Evolutionary conservation across 2,329 filamentous ascomycete species (phyloP).

Genomic region (Neonectria punicea): DNA sequence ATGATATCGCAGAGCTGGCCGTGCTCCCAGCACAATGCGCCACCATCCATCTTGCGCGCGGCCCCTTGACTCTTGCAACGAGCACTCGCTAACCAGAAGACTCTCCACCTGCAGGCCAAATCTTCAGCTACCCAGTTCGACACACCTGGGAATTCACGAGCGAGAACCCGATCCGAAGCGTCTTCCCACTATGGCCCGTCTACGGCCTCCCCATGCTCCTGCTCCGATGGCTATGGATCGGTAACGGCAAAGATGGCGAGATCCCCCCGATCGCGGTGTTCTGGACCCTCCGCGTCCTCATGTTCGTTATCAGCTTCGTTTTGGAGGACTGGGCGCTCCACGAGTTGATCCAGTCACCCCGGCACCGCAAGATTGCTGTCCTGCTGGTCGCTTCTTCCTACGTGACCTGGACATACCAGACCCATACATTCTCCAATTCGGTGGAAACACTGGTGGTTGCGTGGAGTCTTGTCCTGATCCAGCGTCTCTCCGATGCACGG

Average conservation of each 20-base stretch:
- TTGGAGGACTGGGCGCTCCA: constrained; percentile 97
- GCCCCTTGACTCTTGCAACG: neutral
- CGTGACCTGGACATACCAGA: constrained; percentile 98
- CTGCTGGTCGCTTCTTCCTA: constrained; percentile 94
- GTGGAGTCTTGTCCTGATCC: constrained; percentile 93
- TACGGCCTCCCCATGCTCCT: constrained; percentile 95
- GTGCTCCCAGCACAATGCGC: neutral
- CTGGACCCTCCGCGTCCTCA: constrained; percentile 86
- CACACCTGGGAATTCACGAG: constrained; percentile 97
- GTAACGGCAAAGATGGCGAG: constrained; percentile 78
- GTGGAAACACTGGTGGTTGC: constrained; percentile 92
- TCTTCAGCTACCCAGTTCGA: constrained; percentile 90
- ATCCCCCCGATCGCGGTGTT: constrained; percentile 89
- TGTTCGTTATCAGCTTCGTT: constrained; percentile 96
- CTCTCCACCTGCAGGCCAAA: constrained; percentile 71
- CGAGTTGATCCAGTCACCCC: constrained; percentile 83
- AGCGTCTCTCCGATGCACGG: constrained; percentile 82
- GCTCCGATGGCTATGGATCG: constrained; percentile 91
- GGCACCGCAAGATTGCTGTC: constrained; percentile 77
- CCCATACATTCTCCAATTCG: constrained; percentile 98
- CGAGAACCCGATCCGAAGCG: constrained; percentile 88
- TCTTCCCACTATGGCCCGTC: constrained; percentile 95
- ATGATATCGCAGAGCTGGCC: neutral
- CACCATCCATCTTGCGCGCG: neutral
- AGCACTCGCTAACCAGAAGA: constrained; percentile 23